Percentiles rank a stretch among this genome's conserved stretches.
Evolutionary conservation across 257 asterid genomes (phyloP).

Genomic region (Craterostigma plantagineum): DNA sequence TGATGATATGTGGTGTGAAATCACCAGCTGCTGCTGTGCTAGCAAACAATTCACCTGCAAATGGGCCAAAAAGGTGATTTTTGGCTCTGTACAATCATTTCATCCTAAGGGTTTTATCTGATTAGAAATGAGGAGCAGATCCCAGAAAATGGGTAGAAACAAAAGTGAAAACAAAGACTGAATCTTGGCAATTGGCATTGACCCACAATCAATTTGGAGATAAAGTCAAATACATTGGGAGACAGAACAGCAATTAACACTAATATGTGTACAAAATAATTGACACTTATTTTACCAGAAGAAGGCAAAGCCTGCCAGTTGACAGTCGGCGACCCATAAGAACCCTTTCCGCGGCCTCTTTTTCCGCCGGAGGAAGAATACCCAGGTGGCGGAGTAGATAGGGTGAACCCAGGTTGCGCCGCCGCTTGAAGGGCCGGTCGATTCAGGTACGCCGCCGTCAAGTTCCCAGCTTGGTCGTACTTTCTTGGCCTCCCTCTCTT

Average conservation of each 20-base stretch:
- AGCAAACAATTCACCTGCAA: conserved; percentile 45
- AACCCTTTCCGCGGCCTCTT: conserved; percentile 32
- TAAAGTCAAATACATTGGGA: conserved; percentile 3
- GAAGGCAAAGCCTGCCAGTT: conserved; percentile 38
- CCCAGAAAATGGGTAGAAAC: too few species aligned
- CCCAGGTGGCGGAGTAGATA: conserved; percentile 29
- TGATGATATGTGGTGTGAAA: conserved; percentile 58
- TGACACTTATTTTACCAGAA: conserved; percentile 18
- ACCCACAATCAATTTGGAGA: not conserved
- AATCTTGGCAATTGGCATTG: too few species aligned
- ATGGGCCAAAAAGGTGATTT: not conserved
- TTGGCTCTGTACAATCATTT: not conserved
- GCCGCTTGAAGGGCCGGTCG: conserved; percentile 6
- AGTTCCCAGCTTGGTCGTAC: conserved; percentile 48
- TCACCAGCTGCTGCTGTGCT: conserved; percentile 56
- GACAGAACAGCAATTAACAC: not conserved
- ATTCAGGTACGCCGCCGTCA: conserved; percentile 21
- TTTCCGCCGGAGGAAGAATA: conserved; percentile 21
- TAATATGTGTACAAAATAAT: not conserved
- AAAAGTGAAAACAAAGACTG: too few species aligned
- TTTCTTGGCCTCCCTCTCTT: conserved; percentile 62
- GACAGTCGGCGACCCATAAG: conserved; percentile 8
- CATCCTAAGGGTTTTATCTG: too few species aligned
- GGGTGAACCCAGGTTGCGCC: conserved; percentile 23
- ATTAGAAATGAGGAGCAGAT: too few species aligned